phyloP scores from a whole-genome alignment of 2,329 filamentous ascomycete genomes.

The Pseudodiploospora longispora region DNA sequence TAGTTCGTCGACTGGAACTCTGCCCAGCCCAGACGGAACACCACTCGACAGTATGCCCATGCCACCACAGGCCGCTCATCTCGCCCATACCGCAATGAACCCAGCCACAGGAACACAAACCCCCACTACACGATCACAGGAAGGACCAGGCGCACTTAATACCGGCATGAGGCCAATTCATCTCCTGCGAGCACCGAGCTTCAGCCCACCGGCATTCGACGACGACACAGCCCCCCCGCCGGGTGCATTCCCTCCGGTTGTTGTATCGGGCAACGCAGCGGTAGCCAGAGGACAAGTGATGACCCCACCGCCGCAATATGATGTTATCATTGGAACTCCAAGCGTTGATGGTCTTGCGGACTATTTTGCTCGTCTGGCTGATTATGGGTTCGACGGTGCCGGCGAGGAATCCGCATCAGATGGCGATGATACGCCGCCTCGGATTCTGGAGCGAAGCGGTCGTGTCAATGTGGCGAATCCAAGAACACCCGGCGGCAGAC shows the following conservation, averaged over 20 bases:
- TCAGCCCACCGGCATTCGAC: constrained; percentile 81
- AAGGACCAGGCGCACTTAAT: background rate
- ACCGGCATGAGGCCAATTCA: constrained; percentile 61
- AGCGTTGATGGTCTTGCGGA: constrained; percentile 68
- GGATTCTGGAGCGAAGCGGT: constrained; percentile 43
- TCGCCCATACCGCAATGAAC: constrained; percentile 29
- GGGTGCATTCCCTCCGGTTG: constrained; percentile 12
- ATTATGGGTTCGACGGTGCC: constrained; percentile 48
- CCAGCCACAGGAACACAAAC: constrained; percentile 15
- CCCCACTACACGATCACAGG: background rate
- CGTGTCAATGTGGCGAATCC: constrained; percentile 52
- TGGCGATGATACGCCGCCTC: constrained; percentile 33
- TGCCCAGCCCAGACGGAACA: constrained; percentile 30
- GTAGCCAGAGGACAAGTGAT: constrained; percentile 33
- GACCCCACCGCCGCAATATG: constrained; percentile 81
- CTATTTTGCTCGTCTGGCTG: constrained; percentile 74
- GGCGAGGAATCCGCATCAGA: constrained; percentile 34
- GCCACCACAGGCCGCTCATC: constrained; percentile 50
- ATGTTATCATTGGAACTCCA: constrained; percentile 63
- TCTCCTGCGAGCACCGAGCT: constrained; percentile 72
- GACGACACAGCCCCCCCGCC: constrained; percentile 49
- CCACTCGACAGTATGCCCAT: constrained; percentile 29
- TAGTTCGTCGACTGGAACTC: constrained; percentile 49
- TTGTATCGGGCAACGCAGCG: constrained; percentile 12
- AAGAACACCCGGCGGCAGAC: constrained; percentile 42